Conservation (phyloP, 805 yeast genomes). For the Cyberlindnera mycetangii region DNA sequence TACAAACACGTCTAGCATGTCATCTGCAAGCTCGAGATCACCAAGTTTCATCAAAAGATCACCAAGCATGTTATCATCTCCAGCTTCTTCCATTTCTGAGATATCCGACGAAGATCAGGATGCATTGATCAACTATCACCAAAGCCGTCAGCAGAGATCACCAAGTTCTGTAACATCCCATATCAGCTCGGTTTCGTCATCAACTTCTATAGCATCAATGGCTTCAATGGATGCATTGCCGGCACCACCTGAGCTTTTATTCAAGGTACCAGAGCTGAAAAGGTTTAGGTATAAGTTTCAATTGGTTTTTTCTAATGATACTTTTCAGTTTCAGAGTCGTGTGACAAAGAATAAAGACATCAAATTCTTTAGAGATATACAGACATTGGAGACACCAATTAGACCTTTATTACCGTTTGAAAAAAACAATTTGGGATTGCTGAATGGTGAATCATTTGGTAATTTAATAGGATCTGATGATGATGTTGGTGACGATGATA, state of each 20-base stretch:
- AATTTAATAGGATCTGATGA: conserved; percentile 12
- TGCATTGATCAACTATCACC: conserved; percentile 1
- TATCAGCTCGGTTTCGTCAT: conserved; percentile 7
- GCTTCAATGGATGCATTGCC: conserved; percentile 29
- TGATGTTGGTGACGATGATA: conserved; percentile 17
- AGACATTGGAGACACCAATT: neutral
- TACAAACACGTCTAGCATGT: conserved; percentile 10
- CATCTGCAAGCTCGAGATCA: conserved; percentile 11
- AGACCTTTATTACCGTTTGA: conserved; percentile 20
- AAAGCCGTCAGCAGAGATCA: conserved; percentile 3
- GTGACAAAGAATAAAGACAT: conserved; percentile 25
- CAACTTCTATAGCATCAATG: conserved; percentile 4
- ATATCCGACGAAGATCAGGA: conserved; percentile 23
- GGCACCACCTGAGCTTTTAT: conserved; percentile 44
- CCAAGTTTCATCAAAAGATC: conserved; percentile 13
- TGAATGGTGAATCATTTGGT: conserved; percentile 2
- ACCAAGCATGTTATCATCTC: conserved; percentile 14
- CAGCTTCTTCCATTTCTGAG: conserved; percentile 23
- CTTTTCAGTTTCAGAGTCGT: conserved; percentile 29
- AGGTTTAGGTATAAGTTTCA: conserved; percentile 48
- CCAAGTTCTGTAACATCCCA: conserved; percentile 10
- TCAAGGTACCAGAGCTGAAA: conserved; percentile 42
- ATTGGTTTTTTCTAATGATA: conserved; percentile 40
- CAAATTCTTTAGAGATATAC: conserved; percentile 11
- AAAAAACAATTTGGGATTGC: conserved; percentile 1